Percentiles rank a stretch among this genome's conserved stretches.
Conservation (phyloP, 139 green algal genomes). For the Chlorella sp. region DNA sequence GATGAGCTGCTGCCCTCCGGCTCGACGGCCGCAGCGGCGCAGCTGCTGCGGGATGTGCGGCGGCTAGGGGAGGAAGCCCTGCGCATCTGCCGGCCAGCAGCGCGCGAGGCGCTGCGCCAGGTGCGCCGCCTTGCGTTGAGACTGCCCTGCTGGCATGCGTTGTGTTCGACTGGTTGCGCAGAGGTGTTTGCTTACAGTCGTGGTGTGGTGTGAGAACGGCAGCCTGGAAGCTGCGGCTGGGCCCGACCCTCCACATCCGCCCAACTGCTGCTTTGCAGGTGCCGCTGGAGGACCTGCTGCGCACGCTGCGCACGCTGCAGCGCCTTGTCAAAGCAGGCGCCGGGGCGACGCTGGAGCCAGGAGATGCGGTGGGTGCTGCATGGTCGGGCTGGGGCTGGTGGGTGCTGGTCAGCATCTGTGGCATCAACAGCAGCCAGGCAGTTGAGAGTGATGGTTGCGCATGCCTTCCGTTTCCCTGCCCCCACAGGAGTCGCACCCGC, state of each 20-base stretch:
- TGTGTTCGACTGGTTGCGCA: no score
- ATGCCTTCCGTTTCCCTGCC: no score
- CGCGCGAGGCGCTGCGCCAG: neutral
- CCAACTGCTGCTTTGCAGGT: neutral
- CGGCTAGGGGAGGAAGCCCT: constrained; percentile 24
- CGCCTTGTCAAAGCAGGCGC: neutral
- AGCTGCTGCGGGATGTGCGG: constrained; percentile 23
- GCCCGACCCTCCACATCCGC: no score
- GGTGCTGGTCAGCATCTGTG: no score
- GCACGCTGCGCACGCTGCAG: constrained; percentile 31
- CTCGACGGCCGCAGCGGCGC: neutral
- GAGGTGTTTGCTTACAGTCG: no score
- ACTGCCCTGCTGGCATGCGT: no score
- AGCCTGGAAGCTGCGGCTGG: neutral
- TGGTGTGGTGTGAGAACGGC: no score
- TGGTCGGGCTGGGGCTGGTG: neutral
- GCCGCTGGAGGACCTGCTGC: constrained; percentile 30
- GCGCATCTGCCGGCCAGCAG: constrained; percentile 19
- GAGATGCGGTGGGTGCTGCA: constrained; percentile 13
- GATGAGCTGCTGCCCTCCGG: neutral
- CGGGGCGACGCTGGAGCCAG: constrained; percentile 10
- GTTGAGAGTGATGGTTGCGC: no score
- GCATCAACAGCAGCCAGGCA: no score
- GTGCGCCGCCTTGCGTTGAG: no score
- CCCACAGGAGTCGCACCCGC: constrained; percentile 4